These are phyloP conservation scores for Scedosporium aurantiacum DNA, from an alignment of 2,329 filamentous ascomycete genomes.

Conservation along the genomic window DNA sequence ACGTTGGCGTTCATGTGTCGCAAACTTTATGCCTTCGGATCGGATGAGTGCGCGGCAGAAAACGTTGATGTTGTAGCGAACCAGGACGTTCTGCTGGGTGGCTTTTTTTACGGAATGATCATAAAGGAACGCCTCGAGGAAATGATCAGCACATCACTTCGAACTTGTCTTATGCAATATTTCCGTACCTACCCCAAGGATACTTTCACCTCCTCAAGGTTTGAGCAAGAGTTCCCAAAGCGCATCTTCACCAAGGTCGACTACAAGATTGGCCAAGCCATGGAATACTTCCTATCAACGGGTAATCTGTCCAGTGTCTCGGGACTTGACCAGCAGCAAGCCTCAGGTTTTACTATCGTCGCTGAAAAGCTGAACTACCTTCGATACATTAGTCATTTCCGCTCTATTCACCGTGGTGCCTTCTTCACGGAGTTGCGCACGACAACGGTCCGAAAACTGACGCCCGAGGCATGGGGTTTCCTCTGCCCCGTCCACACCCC, in stretches of 20 bases:
- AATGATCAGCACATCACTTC: constrained; percentile 52
- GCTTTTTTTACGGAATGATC: constrained; percentile 89
- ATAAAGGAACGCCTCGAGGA: constrained; percentile 92
- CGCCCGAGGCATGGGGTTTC: constrained; percentile 97
- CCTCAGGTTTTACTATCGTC: constrained; percentile 89
- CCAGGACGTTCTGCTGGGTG: constrained; percentile 87
- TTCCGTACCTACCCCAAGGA: constrained; percentile 46
- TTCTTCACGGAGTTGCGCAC: constrained; percentile 98
- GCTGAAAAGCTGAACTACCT: constrained; percentile 99
- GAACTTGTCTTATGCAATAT: constrained; percentile 44
- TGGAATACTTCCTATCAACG: constrained; percentile 95
- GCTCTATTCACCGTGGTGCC: constrained; percentile 96
- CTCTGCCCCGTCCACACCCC: constrained; percentile 95
- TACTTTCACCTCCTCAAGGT: constrained; percentile 66
- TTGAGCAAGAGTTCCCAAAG: constrained; percentile 66
- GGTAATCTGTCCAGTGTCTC: constrained; percentile 87
- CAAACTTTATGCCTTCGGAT: constrained; percentile 87
- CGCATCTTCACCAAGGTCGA: constrained; percentile 73
- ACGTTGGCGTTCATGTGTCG: constrained; percentile 92
- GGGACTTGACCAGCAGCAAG: constrained; percentile 87
- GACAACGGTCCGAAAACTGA: constrained; percentile 86
- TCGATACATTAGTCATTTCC: constrained; percentile 96
- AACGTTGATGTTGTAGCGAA: constrained; percentile 96
- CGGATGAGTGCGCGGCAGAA: constrained; percentile 84
- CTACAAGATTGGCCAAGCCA: constrained; percentile 73